Base-by-base conservation (phyloP, 78 protist genomes). In the Dictyostelium citrinum region DNA sequence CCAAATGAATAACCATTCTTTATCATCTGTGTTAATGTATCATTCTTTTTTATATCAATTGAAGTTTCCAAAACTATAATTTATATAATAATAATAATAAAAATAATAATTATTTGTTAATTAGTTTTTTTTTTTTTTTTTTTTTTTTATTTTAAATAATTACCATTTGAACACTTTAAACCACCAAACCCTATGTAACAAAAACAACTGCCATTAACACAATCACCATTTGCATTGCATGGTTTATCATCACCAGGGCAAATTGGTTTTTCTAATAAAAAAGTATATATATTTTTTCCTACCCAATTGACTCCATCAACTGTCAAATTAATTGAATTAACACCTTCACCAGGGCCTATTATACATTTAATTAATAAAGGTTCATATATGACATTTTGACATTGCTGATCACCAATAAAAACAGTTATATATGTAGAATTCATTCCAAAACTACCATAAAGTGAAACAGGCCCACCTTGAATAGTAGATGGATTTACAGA, bases 1-100 rank as follows among this genome's bases (percentile, higher is more conserved):
- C 78, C 90, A 70, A 83, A 83, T 35, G 24, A 35, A 43, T 24
- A 24, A n/a, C 74, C 78, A 33, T 83, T 68, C 4, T 49, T 80
- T 10, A 31, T 49, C 29, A 72, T 83, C n/a, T 39, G 27, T 1
- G 51, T 49, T 20, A 77, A 67, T 24, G 45, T 76, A 5, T 72
- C 41, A 37, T n/a, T 68, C 49, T 24, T 29, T 41, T 55, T 55
- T 20, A 55, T 20, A 4, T 55, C 27, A 20, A 55, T 20, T 55
- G 10, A 7, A 5, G 24, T 55, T 20, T 55, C 64, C 3, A 55
- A 5, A 14, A 55, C 64, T 55, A 55, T 55, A 55, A 55, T 43
- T 43, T 43, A 7, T 20, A 16, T 12, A 49, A 49, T 16, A 49
- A 49, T 4, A 17, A 51, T 51, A 49, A 49, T 49, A 16, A 49